phyloP scores from a whole-genome alignment of 176 grass and related monocot species.

The Oryza meyeriana region DNA sequence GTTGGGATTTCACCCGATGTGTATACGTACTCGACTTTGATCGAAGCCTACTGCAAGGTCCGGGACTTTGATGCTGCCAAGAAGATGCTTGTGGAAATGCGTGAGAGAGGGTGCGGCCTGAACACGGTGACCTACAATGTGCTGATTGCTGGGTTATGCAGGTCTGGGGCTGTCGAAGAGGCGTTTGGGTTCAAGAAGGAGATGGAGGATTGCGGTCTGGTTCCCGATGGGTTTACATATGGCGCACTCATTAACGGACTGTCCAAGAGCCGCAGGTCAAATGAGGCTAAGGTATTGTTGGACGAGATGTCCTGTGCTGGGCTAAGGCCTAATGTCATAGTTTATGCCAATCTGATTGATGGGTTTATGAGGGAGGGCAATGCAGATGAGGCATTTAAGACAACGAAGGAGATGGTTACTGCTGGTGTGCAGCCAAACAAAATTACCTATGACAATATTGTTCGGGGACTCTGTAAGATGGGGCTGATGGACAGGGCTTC shows the following conservation, averaged over 20 bases:
- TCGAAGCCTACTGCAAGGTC: conserved; percentile 52
- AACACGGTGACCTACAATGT: conserved; percentile 56
- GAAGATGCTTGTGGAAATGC: conserved; percentile 59
- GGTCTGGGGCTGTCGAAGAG: conserved; percentile 46
- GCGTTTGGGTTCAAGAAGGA: conserved; percentile 65
- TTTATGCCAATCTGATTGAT: conserved; percentile 64
- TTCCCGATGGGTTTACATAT: conserved; percentile 54
- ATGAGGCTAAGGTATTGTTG: conserved; percentile 55
- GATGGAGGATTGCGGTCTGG: conserved; percentile 53
- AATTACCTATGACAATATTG: conserved; percentile 55
- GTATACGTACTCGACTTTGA: conserved; percentile 64
- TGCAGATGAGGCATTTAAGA: conserved; percentile 38
- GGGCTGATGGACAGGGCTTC: conserved; percentile 50
- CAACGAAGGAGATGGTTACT: conserved; percentile 54
- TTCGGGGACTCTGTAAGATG: conserved; percentile 55
- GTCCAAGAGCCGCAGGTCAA: conserved; percentile 41
- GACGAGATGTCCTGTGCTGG: conserved; percentile 50
- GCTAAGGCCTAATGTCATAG: conserved; percentile 38
- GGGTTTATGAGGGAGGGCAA: conserved; percentile 67
- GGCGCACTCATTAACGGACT: conserved; percentile 53
- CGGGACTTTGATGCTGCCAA: conserved; percentile 49
- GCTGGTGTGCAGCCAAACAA: conserved; percentile 55
- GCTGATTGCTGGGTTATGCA: conserved; percentile 63
- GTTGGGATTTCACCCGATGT: conserved; percentile 33
- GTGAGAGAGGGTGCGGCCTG: conserved; percentile 43